Base-by-base conservation (phyloP, 2,329 filamentous ascomycete genomes). In the Macrophomina pseudophaseolina region DNA sequence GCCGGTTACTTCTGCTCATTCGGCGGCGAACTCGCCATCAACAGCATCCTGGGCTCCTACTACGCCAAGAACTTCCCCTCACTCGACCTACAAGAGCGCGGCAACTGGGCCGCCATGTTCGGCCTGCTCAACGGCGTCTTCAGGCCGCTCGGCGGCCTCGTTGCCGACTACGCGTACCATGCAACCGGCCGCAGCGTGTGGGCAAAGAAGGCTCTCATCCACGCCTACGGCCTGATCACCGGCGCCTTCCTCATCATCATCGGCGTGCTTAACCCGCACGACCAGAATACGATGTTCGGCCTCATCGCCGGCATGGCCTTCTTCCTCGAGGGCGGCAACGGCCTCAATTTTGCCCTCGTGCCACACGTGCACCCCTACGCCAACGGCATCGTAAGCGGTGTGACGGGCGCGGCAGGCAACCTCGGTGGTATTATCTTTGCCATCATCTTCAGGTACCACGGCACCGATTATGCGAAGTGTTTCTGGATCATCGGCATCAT, bases 401-500 rank as follows among this genome's bases (percentile, higher is more conserved):
- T 91, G 42, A 90, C 92, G 0, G 94, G 94, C 9, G 93, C 91
- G 0, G 84, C 86, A 8, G 93, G 94, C 1, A 97, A 97, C 73
- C 78, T 97, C 9, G 94, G 94, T 4, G 94, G 94, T 12, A 88
- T 97, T 62, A 78, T 96, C 58, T 97, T 95, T 73, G 90, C 92
- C 23, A 87, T 96, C 74, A 87, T 93, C 74, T 97, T 94, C 83
- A 84, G 92, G 59, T 95, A 94, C 79, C 82, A 86, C 58, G 88
- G 87, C 5, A 86, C 80, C 1, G 80, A 90, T 73, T 96, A 93
- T 74, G 87, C 83, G 11, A 88, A 84, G 75, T 87, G 87, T 0
- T 87, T 96, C 69, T 95, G 91, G 91, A 90, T 96, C 67, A 93
- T 94, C 73, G 93, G 93, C 3, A 82, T 89, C 46, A 88, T 97